Evolutionary conservation across 768 basidiomycete species (phyloP), one percentile per base, ranked within the genome.

Genomic region (Gloeophyllum trabeum): DNA sequence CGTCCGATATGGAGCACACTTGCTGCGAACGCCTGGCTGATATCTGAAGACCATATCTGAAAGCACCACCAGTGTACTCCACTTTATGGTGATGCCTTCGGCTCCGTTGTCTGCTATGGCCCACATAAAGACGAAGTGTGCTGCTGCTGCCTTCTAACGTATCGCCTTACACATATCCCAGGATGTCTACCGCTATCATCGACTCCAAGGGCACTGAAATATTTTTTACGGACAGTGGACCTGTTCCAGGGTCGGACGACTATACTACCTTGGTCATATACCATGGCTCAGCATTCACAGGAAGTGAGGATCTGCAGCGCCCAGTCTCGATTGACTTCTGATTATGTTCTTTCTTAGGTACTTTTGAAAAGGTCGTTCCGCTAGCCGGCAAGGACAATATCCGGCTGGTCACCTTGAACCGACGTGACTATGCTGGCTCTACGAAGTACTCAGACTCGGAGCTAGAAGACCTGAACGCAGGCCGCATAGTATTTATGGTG

Each of bases 201-300:
- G 36, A 37, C 20, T 10, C 19, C 5, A 48, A 54, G 24, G 58
- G 56, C 2, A 54, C 54, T 24, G 37, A 58, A 14, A 51, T 64
- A n/a, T 53, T 35, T 39, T 66, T 54, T 40, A 57, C 53, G 14
- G 64, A 66, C 46, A 61, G 55, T 38, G 64, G 64, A 1, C 48
- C 59, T 16, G 52, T 57, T 1, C n/a, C 36, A 39, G 47, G 3
- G 26, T 45, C 51, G 6, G 39, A 23, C 14, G 50, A 60, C 39
- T 65, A 66, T 43, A 65, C 60, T 0, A 66, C 64, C 2, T 24
- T 67, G 3, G 40, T 65, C 6, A 41, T 62, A 18, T 43, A 60
- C 22, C 64, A 66, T 42, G 64, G 66, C 10, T 54, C 47, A 7
- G 57, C 50, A n/a, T 61, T 64, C 44, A 61, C 53, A 34, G 54